A percentile compares a stretch with the other conserved stretches of the same genome.
Conservation (phyloP, 169 alveolate species). For the Cryptosporidium tyzzeri region DNA sequence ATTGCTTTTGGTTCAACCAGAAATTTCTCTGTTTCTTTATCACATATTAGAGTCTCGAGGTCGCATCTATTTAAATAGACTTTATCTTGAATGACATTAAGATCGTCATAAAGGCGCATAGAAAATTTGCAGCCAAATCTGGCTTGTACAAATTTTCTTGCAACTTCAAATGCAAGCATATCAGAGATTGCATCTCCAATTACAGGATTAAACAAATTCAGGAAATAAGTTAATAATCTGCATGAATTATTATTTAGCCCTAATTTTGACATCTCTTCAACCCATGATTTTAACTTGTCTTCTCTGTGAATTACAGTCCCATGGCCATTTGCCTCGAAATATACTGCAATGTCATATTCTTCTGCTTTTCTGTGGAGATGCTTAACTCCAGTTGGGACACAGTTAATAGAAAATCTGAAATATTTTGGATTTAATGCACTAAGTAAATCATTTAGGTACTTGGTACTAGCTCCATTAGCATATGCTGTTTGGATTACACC, state of each 20-base stretch:
- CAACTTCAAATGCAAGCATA: constrained; percentile 85
- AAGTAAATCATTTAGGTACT: constrained; percentile 73
- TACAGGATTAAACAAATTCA: constrained; percentile 81
- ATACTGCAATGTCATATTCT: constrained; percentile 87
- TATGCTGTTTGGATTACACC: constrained; percentile 92
- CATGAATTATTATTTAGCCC: constrained; percentile 23
- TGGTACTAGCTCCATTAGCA: constrained; percentile 87
- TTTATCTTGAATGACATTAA: constrained; percentile 81
- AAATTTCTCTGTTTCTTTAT: constrained; percentile 75
- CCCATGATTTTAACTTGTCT: constrained; percentile 78
- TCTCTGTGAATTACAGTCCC: constrained; percentile 87
- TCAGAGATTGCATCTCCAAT: constrained; percentile 91
- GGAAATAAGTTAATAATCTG: constrained; percentile 26
- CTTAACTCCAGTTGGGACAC: constrained; percentile 90
- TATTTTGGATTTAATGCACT: constrained; percentile 43
- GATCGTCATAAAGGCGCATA: constrained; percentile 83
- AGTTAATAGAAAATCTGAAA: constrained; percentile 16
- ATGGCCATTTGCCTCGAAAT: constrained; percentile 93
- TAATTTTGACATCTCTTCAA: constrained; percentile 77
- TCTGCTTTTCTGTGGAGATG: constrained; percentile 86
- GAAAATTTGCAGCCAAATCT: constrained; percentile 81
- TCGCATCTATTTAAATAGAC: constrained; percentile 37
- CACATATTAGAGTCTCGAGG: constrained; percentile 63
- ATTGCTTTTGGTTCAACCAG: constrained; percentile 82
- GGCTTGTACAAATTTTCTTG: constrained; percentile 77